phyloP scores from a whole-genome alignment of 108 stramenopile genomes.

The Fragilaria crotonensis region DNA sequence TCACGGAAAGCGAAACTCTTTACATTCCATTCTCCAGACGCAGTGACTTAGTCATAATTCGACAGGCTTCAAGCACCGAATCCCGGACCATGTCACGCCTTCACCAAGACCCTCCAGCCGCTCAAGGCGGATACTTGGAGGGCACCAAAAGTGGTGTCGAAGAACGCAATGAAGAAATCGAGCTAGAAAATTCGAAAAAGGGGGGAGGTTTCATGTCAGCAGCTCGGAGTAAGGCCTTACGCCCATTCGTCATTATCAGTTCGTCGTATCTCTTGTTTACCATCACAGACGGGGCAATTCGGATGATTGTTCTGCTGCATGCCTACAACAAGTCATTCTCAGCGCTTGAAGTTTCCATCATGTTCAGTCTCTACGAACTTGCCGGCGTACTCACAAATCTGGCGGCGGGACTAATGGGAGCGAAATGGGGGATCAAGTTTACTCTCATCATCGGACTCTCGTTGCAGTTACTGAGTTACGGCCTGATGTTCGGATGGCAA shows the following conservation, averaged over 20 bases:
- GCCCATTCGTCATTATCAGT: conserved; percentile 85
- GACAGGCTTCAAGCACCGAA: too few relatives aligned
- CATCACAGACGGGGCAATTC: conserved; percentile 91
- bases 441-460: conserved; percentile 69
- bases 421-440: conserved; percentile 80
- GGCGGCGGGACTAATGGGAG: conserved; percentile 83
- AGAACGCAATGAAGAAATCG: too few relatives aligned
- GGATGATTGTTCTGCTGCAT: conserved; percentile 89
- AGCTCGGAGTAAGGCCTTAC: conserved; percentile 42
- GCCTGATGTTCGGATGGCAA: conserved; percentile 73
- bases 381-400: conserved; percentile 93
- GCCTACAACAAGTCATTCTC: conserved; percentile 90
- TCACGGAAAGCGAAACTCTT: too few relatives aligned
- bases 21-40: too few relatives aligned
- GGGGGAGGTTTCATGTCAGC: conserved; percentile 18
- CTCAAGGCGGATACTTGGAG: too few relatives aligned
- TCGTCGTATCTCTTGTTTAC: conserved; percentile 89
- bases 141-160: too few relatives aligned
- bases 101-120: too few relatives aligned
- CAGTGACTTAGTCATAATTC: too few relatives aligned
- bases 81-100: too few relatives aligned
- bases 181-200: too few relatives aligned
- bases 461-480: conserved; percentile 66
- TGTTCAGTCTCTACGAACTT: conserved; percentile 92
- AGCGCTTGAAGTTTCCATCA: conserved; percentile 85